Percentiles rank a stretch among this genome's conserved stretches.
Evolutionary conservation across 805 yeast genomes (phyloP).

Genomic region (fission yeast (Schizosaccharomyces pombe)): DNA sequence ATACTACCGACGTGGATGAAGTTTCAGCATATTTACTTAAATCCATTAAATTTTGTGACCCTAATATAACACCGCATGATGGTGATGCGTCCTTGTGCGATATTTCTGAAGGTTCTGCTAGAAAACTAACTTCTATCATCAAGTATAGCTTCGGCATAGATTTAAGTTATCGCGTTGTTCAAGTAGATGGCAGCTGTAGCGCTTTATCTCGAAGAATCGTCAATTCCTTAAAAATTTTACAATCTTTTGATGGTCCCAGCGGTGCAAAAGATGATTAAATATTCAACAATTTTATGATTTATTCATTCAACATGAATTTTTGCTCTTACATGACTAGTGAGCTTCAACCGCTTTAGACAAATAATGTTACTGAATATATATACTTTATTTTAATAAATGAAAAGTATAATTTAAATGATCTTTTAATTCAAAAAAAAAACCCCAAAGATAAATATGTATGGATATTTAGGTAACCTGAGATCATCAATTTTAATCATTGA

Average conservation of each 20-base stretch:
- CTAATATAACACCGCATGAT: constrained; percentile 14
- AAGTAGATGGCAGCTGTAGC: constrained; percentile 18
- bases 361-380: no score
- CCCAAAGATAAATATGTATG: no score
- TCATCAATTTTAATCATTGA: no score
- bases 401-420: no score
- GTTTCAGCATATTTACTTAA: background rate
- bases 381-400: no score
- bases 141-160: constrained; percentile 15
- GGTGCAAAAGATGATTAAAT: background rate
- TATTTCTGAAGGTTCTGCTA: constrained; percentile 10
- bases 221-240: constrained; percentile 13
- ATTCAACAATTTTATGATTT: background rate
- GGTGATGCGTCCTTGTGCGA: constrained; percentile 12
- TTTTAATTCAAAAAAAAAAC: no score
- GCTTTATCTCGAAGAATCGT: constrained; percentile 14
- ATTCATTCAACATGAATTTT: background rate
- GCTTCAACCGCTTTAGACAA: no score
- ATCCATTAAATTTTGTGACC: background rate
- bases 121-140: constrained; percentile 12
- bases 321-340: no score
- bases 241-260: background rate
- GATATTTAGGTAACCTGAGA: no score
- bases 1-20: background rate
- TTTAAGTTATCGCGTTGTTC: constrained; percentile 22